A percentile compares a stretch with the other conserved stretches of the same genome.
Conservation (phyloP, 768 basidiomycete genomes). For the Mycena alexandri region DNA sequence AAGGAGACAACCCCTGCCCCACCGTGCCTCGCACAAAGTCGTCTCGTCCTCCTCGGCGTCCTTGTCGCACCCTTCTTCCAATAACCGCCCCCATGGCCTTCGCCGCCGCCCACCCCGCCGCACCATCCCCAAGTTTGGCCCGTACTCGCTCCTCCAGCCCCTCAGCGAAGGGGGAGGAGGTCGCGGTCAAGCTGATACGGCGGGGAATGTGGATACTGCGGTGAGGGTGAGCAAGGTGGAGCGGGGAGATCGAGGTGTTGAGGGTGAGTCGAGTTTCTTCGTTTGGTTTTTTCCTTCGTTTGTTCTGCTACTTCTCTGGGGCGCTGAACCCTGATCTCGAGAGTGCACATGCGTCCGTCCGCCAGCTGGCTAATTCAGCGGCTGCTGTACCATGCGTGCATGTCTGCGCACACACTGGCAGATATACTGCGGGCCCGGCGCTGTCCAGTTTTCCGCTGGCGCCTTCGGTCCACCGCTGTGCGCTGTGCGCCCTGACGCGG, state of each 20-base stretch:
- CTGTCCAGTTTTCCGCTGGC: too few relatives aligned
- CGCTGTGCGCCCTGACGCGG: too few relatives aligned
- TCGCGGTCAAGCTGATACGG: conserved; percentile 97
- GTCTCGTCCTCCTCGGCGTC: conserved; percentile 41
- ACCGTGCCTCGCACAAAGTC: conserved; percentile 47
- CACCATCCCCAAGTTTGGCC: conserved; percentile 94
- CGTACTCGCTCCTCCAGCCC: conserved; percentile 94
- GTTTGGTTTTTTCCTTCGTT: conserved; percentile 1
- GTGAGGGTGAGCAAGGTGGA: conserved; percentile 95
- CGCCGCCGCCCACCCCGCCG: conserved; percentile 82
- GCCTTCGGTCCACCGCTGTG: too few relatives aligned
- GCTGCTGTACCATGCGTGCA: too few relatives aligned
- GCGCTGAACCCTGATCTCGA: too few relatives aligned
- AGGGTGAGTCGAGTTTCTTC: conserved; percentile 68
- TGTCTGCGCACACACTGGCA: too few relatives aligned
- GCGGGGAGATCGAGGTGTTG: conserved; percentile 96
- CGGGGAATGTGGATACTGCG: conserved; percentile 88
- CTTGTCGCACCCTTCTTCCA: neutral
- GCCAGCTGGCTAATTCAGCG: too few relatives aligned
- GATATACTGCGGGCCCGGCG: too few relatives aligned
- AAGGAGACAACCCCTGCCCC: conserved; percentile 25
- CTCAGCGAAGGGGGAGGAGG: conserved; percentile 98
- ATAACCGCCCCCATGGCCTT: conserved; percentile 82
- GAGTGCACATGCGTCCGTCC: too few relatives aligned
- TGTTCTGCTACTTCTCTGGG: conserved; percentile 3